phyloP scores from a whole-genome alignment of 177 flowering plant species.

The Vitis hybrid region DNA sequence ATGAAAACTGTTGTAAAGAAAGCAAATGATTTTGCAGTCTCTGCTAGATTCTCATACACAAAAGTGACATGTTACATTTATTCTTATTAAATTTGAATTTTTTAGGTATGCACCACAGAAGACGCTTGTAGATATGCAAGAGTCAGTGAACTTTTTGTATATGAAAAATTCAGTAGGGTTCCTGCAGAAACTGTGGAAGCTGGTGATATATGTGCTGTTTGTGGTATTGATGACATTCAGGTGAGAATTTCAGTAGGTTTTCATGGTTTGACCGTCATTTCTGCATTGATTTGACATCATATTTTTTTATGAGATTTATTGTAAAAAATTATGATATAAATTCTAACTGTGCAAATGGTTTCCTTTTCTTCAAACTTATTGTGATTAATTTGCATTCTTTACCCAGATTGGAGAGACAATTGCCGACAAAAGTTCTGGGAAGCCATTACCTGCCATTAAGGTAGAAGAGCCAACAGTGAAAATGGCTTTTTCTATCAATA shows the following conservation, averaged over 20 bases:
- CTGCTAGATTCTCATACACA: background rate
- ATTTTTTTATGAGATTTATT: background rate
- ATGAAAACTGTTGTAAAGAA: background rate
- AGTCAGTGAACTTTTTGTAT: slow-evolving; percentile 92
- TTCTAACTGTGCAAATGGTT: background rate
- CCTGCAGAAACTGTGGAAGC: slow-evolving; percentile 83
- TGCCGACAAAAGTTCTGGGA: slow-evolving; percentile 82
- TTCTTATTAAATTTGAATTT: background rate
- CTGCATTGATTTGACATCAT: background rate
- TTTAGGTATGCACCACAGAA: slow-evolving; percentile 86
- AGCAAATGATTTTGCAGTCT: slow-evolving; percentile 2
- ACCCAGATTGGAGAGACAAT: slow-evolving; percentile 98
- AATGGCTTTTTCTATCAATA: slow-evolving; percentile 93
- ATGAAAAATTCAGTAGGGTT: slow-evolving; percentile 81
- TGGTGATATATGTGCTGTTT: slow-evolving; percentile 98
- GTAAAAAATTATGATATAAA: background rate
- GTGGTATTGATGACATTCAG: slow-evolving; percentile 90
- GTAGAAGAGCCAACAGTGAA: slow-evolving; percentile 99
- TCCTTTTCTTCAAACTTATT: background rate
- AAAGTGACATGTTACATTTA: background rate
- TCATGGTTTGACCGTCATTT: background rate
- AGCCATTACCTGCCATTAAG: slow-evolving; percentile 85
- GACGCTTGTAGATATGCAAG: slow-evolving; percentile 78
- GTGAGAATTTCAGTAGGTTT: slow-evolving; percentile 31
- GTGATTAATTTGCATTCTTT: slow-evolving; percentile 4